Evolutionary conservation across 768 basidiomycete genomes (phyloP).

Genomic region (Mycena albidolilacea): DNA sequence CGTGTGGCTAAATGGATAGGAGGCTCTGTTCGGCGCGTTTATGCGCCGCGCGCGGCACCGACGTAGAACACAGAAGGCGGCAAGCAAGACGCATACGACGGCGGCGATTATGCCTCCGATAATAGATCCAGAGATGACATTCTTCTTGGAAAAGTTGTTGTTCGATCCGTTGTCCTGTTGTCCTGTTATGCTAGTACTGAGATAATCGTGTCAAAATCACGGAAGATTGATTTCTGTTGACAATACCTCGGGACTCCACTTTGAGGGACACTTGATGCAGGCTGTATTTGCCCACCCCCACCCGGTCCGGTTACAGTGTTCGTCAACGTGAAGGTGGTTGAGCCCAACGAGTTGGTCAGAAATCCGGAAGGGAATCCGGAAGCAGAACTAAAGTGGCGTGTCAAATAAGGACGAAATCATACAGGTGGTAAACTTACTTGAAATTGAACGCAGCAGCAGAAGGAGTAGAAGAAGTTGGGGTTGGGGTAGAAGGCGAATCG

Average conservation of each 20-base stretch:
- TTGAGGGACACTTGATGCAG: background rate
- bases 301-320: background rate
- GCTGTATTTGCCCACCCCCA: background rate
- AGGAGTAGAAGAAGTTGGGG: background rate
- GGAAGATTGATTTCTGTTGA: conserved; percentile 6
- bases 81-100: conserved; percentile 15
- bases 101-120: conserved; percentile 33
- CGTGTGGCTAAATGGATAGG: conserved; percentile 28
- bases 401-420: conserved; percentile 5
- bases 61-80: conserved; percentile 28
- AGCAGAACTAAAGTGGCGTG: conserved; percentile 10
- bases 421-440: conserved; percentile 1
- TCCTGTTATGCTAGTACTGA: background rate
- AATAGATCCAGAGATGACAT: conserved; percentile 23
- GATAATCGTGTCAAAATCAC: background rate
- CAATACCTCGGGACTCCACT: conserved; percentile 11
- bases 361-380: background rate
- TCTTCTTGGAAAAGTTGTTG: conserved; percentile 18
- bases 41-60: conserved; percentile 27
- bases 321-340: background rate
- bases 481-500: background rate
- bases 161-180: conserved; percentile 4
- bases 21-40: background rate
- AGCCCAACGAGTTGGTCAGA: background rate
- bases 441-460: background rate